Conservation (phyloP, 2,329 filamentous ascomycete genomes). For the Colletotrichum musicola region DNA sequence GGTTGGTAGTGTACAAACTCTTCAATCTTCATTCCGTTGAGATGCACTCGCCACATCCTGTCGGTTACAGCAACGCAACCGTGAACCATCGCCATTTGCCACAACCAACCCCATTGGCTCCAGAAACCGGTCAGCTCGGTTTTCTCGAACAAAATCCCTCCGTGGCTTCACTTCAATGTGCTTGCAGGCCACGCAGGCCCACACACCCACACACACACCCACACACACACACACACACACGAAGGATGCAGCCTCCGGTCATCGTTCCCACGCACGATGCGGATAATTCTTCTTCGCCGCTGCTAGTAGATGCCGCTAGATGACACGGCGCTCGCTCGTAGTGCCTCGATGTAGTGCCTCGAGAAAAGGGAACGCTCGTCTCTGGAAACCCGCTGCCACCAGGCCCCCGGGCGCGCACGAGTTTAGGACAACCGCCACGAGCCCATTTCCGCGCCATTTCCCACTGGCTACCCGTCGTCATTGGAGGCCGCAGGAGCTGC, state of each 20-base stretch:
- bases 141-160: constrained; percentile 13
- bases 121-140: not conserved
- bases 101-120: constrained; percentile 23
- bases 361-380: not conserved
- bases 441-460: constrained; percentile 13
- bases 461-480: not conserved
- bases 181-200: not conserved
- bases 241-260: constrained; percentile 13
- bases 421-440: constrained; percentile 1
- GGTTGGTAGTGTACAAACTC: constrained; percentile 7
- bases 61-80: constrained; percentile 7
- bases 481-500: constrained; percentile 5
- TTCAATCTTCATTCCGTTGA: constrained; percentile 15
- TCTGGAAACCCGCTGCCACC: not conserved
- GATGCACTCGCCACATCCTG: constrained; percentile 26
- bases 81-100: constrained; percentile 16
- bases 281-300: constrained; percentile 27
- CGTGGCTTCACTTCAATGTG: constrained; percentile 10
- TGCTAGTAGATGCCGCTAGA: constrained; percentile 14
- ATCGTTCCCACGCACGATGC: constrained; percentile 25
- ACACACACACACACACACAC: constrained; percentile 21
- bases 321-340: not conserved
- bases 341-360: not conserved
- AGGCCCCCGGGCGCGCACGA: too few species aligned
- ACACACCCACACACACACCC: not conserved